These are phyloP conservation scores for Globisporangium splendens DNA, from an alignment of 352 stramenopile species.

Conservation along the genomic window DNA sequence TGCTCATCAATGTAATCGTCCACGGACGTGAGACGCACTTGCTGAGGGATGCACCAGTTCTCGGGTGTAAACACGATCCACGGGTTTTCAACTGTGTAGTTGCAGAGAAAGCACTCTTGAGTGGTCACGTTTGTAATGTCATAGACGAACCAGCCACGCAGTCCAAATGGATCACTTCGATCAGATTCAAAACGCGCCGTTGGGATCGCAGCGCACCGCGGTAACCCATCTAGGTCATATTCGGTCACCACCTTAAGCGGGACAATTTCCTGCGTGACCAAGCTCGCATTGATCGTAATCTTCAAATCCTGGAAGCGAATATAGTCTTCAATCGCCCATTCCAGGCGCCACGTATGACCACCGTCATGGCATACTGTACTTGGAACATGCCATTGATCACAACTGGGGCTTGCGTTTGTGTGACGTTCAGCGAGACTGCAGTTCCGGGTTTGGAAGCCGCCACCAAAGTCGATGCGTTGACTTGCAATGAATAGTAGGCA, in stretches of 20 bases:
- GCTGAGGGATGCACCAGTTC: conserved; percentile 67
- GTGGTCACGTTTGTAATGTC: conserved; percentile 52
- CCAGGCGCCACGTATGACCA: conserved; percentile 65
- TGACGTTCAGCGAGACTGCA: conserved; percentile 15
- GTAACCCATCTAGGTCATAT: conserved; percentile 33
- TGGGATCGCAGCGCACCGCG: conserved; percentile 48
- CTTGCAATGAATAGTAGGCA: conserved; percentile 26
- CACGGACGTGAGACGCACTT: conserved; percentile 38
- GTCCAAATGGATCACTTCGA: conserved; percentile 36
- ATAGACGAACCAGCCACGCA: conserved; percentile 64
- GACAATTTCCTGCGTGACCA: conserved; percentile 64
- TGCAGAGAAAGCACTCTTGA: conserved; percentile 76
- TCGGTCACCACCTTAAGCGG: conserved; percentile 52
- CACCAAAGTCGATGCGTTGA: conserved; percentile 18
- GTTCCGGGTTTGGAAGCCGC: conserved; percentile 10
- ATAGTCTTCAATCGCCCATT: conserved; percentile 75
- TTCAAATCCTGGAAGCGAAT: conserved; percentile 63
- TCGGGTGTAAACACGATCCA: conserved; percentile 68
- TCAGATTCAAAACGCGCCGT: conserved; percentile 45
- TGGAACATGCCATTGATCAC: conserved; percentile 47
- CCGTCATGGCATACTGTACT: conserved; percentile 54
- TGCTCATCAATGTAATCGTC: conserved; percentile 64
- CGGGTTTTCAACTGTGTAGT: conserved; percentile 68
- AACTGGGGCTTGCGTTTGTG: conserved; percentile 31
- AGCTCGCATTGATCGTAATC: conserved; percentile 52